Conservation (phyloP, 1,284 basidiomycete genomes). For the Microbotryum intermedium region DNA sequence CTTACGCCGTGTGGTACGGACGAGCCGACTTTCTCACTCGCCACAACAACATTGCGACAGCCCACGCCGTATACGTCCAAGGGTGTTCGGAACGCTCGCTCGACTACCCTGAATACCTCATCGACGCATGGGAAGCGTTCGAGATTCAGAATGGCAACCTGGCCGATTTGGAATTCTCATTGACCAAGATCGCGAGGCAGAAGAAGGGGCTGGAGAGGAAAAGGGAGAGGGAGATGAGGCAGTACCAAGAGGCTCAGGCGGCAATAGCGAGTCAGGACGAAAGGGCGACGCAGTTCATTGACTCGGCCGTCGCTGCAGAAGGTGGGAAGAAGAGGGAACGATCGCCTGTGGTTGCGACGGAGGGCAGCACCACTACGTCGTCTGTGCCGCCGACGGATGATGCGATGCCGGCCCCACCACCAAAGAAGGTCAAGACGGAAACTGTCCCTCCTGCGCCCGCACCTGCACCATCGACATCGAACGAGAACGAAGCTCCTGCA, state of each 20-base stretch:
- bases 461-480: background rate
- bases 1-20: constrained; percentile 32
- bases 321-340: constrained; percentile 45
- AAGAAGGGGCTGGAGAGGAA: constrained; percentile 58
- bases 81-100: constrained; percentile 54
- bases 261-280: too few relatives aligned
- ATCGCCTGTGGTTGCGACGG: constrained; percentile 3
- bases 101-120: constrained; percentile 87
- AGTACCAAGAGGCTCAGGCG: constrained; percentile 10
- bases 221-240: constrained; percentile 52
- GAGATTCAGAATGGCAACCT: constrained; percentile 73
- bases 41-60: constrained; percentile 45
- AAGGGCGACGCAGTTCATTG: constrained; percentile 4
- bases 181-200: constrained; percentile 34
- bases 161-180: constrained; percentile 57
- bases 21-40: constrained; percentile 36
- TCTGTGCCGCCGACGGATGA: background rate
- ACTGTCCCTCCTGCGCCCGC: constrained; percentile 29
- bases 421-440: constrained; percentile 28
- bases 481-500: background rate
- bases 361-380: constrained; percentile 2
- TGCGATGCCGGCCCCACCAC: constrained; percentile 12
- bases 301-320: constrained; percentile 1
- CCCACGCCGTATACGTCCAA: constrained; percentile 57
- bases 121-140: constrained; percentile 77